These are phyloP conservation scores for Phaeosphaeriaceae sp. DNA, from an alignment of 2,329 filamentous ascomycete genomes.

Conservation along the genomic window DNA sequence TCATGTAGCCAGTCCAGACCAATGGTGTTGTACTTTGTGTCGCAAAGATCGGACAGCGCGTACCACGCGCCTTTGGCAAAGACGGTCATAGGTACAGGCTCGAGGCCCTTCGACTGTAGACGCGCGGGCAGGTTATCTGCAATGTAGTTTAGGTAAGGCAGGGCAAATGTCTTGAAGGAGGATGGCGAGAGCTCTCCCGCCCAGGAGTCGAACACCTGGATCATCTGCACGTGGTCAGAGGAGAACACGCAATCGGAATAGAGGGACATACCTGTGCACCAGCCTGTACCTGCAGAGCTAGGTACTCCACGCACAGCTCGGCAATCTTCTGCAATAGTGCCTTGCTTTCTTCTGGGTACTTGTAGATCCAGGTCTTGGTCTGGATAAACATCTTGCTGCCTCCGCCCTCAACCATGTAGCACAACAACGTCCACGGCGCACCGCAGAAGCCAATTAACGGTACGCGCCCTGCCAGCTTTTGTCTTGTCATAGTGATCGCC, in stretches of 20 bases:
- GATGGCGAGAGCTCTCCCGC: conserved; percentile 88
- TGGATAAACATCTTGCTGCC: conserved; percentile 94
- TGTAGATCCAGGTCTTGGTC: conserved; percentile 96
- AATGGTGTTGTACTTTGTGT: conserved; percentile 90
- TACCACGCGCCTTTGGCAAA: conserved; percentile 99
- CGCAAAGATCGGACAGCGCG: conserved; percentile 84
- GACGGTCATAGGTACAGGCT: conserved; percentile 92
- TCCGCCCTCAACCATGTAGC: conserved; percentile 99
- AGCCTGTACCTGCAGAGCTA: conserved; percentile 89
- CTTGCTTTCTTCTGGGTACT: conserved; percentile 80
- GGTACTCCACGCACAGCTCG: conserved; percentile 91
- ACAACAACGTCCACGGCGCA: conserved; percentile 94
- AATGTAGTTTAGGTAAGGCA: conserved; percentile 87
- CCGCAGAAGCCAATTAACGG: conserved; percentile 97
- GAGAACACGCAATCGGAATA: background rate
- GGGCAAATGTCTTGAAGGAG: conserved; percentile 82
- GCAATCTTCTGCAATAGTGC: conserved; percentile 87
- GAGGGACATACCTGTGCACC: conserved; percentile 75
- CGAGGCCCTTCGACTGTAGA: conserved; percentile 75
- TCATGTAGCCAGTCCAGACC: conserved; percentile 96
- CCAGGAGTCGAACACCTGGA: conserved; percentile 99
- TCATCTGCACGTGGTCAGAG: conserved; percentile 61
- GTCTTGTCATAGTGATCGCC: conserved; percentile 87
- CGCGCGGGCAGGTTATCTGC: conserved; percentile 78
- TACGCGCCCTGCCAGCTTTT: conserved; percentile 86